Evolutionary conservation across 2,329 filamentous ascomycete species (phyloP).

Genomic region (Myrmaecium sp.): DNA sequence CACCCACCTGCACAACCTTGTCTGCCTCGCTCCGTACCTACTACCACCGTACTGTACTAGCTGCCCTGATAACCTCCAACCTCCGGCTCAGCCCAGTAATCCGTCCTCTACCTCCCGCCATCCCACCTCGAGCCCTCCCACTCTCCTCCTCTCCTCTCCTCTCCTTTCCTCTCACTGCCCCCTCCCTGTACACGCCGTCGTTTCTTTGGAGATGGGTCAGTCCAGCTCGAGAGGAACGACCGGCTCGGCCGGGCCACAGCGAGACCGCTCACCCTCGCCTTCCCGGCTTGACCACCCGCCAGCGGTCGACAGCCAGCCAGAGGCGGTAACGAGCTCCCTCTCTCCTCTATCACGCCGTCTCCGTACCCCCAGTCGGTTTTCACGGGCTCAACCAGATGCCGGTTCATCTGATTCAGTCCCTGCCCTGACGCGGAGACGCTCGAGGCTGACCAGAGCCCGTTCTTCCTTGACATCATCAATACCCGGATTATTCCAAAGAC

Average conservation of each 20-base stretch:
- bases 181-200: slow-evolving; percentile 6
- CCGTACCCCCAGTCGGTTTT: slow-evolving; percentile 15
- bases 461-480: slow-evolving; percentile 17
- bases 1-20: no score
- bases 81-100: no score
- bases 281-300: slow-evolving; percentile 9
- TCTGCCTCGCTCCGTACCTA: no score
- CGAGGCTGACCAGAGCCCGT: slow-evolving; percentile 18
- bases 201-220: slow-evolving; percentile 20
- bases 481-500: slow-evolving; percentile 14
- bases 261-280: slow-evolving; percentile 14
- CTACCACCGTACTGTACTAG: no score
- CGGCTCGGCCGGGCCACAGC: slow-evolving; percentile 11
- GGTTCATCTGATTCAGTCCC: slow-evolving; percentile 11
- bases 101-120: no score
- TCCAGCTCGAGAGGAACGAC: slow-evolving; percentile 16
- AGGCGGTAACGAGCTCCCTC: no score
- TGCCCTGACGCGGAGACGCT: slow-evolving; percentile 11
- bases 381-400: slow-evolving; percentile 16
- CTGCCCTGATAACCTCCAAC: no score
- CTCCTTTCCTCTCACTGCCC: slow-evolving; percentile 5
- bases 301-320: slow-evolving; percentile 11
- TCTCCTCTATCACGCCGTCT: slow-evolving; percentile 11
- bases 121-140: slow-evolving; percentile 4
- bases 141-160: slow-evolving; percentile 3